Percentiles rank a stretch among this genome's conserved stretches.
These are phyloP conservation scores for Scytalidium lignicola DNA, from an alignment of 2,329 filamentous ascomycete genomes.

Conservation along the genomic window DNA sequence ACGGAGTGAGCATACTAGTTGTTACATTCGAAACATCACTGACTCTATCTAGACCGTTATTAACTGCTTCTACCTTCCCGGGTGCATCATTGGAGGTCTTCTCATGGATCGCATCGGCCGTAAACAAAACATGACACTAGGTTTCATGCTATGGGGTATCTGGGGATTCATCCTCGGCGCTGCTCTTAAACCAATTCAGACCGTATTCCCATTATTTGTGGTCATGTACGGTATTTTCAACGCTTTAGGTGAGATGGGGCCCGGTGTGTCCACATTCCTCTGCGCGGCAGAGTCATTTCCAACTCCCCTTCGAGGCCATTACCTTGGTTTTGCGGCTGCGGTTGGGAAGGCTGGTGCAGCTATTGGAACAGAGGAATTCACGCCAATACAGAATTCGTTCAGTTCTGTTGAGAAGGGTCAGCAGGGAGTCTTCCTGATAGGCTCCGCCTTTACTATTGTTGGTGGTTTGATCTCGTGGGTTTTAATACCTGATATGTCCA, in stretches of 20 bases:
- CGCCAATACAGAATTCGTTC: constrained; percentile 57
- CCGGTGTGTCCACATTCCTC: constrained; percentile 82
- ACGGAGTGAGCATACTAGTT: background rate
- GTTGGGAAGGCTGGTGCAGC: constrained; percentile 74
- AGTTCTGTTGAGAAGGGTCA: constrained; percentile 49
- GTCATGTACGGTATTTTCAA: constrained; percentile 76
- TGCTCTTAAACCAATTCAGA: constrained; percentile 62
- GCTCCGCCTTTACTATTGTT: constrained; percentile 65
- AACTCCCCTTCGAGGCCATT: constrained; percentile 72
- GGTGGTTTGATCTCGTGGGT: constrained; percentile 61
- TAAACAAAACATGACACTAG: constrained; percentile 62
- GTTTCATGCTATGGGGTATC: constrained; percentile 64
- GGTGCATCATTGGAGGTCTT: constrained; percentile 41
- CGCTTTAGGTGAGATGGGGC: constrained; percentile 69
- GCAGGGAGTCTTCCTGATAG: constrained; percentile 78
- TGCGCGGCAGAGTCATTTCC: constrained; percentile 79
- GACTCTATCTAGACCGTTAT: constrained; percentile 52
- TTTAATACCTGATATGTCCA: constrained; percentile 65
- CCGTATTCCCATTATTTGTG: constrained; percentile 64
- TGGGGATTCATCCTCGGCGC: constrained; percentile 85
- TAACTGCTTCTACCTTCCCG: constrained; percentile 46
- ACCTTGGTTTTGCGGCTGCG: constrained; percentile 65
- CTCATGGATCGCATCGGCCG: constrained; percentile 67
- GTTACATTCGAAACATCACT: constrained; percentile 35
- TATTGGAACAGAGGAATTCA: constrained; percentile 76